Percentiles rank a stretch among this genome's conserved stretches.
Evolutionary conservation across 2,329 filamentous ascomycete species (phyloP).

Genomic region (Fusarium goolgardi): DNA sequence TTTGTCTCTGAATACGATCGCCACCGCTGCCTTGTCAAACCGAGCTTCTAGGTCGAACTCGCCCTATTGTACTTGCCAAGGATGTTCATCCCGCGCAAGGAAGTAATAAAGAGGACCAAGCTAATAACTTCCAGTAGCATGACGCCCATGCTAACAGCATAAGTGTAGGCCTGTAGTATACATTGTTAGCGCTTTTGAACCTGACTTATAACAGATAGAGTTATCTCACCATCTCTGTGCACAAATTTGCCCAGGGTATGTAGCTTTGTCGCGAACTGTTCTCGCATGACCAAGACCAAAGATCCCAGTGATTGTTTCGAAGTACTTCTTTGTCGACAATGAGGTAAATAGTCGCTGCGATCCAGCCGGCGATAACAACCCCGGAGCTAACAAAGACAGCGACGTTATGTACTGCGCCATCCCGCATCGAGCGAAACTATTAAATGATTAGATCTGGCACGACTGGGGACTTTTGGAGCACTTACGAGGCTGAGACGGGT

Average conservation of each 20-base stretch:
- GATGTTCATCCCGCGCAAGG: background rate
- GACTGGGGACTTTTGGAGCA: rapidly evolving
- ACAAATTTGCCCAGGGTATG: constrained; percentile 3
- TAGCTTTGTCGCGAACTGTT: constrained; percentile 19
- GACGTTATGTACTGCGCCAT: background rate
- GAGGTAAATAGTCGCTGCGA: background rate
- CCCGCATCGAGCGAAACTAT: background rate
- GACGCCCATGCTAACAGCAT: background rate
- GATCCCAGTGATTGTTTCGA: constrained; percentile 14
- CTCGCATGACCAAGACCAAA: constrained; percentile 20
- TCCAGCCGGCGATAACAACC: background rate
- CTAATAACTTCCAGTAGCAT: background rate
- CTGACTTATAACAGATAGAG: rapidly evolving
- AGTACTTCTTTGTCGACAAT: constrained; percentile 19
- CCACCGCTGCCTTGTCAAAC: background rate
- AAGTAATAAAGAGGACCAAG: background rate
- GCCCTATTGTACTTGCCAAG: constrained; percentile 18
- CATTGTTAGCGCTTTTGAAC: background rate
- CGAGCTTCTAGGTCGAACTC: background rate
- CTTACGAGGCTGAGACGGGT: constrained; percentile 8
- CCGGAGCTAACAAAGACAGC: constrained; percentile 1
- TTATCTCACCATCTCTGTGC: constrained; percentile 7
- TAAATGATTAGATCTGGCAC: background rate
- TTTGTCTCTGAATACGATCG: background rate
- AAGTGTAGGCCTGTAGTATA: background rate